phyloP scores from a whole-genome alignment of 1,284 basidiomycete genomes.

The Erythrobasidium hasegawianum region DNA sequence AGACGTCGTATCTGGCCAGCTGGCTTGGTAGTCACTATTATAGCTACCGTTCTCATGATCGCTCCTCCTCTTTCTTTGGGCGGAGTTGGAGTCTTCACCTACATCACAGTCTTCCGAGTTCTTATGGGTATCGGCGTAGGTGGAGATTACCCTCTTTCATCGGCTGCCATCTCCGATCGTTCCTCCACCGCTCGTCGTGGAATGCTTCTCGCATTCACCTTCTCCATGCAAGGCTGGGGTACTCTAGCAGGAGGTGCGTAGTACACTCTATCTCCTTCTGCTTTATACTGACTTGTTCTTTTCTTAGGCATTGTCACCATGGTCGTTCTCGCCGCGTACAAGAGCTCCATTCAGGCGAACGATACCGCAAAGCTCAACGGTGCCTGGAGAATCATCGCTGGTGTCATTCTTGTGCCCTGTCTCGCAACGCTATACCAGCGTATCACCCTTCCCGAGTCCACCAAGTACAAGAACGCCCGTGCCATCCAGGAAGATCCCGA shows the following conservation, averaged over 20 bases:
- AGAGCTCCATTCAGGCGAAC: slow-evolving; percentile 58
- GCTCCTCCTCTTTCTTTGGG: slow-evolving; percentile 24
- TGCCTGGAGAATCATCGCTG: slow-evolving; percentile 55
- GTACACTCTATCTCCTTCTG: slow-evolving; percentile 4
- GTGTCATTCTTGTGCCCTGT: slow-evolving; percentile 65
- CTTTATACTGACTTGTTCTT: slow-evolving; percentile 43
- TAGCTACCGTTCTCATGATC: slow-evolving; percentile 61
- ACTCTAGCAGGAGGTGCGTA: slow-evolving; percentile 58
- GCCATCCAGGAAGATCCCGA: slow-evolving; percentile 32
- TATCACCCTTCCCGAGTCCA: slow-evolving; percentile 67
- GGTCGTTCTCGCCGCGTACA: slow-evolving; percentile 66
- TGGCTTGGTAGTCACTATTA: slow-evolving; percentile 61
- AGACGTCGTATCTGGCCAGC: slow-evolving; percentile 18
- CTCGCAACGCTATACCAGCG: slow-evolving; percentile 68
- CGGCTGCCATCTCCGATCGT: slow-evolving; percentile 62
- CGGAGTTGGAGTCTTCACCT: slow-evolving; percentile 32
- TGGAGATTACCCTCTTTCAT: slow-evolving; percentile 75
- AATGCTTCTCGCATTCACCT: slow-evolving; percentile 68
- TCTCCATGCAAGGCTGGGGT: slow-evolving; percentile 62
- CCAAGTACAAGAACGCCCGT: slow-evolving; percentile 53
- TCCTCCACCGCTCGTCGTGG: slow-evolving; percentile 68
- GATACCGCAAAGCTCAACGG: slow-evolving; percentile 51
- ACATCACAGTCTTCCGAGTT: slow-evolving; percentile 58
- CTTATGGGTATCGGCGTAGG: slow-evolving; percentile 66
- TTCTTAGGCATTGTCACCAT: slow-evolving; percentile 60